A percentile compares a stretch with the other conserved stretches of the same genome.
Evolutionary conservation across 371 early-diverging fungal genomes (phyloP).

Genomic region (Mortierella sp.): DNA sequence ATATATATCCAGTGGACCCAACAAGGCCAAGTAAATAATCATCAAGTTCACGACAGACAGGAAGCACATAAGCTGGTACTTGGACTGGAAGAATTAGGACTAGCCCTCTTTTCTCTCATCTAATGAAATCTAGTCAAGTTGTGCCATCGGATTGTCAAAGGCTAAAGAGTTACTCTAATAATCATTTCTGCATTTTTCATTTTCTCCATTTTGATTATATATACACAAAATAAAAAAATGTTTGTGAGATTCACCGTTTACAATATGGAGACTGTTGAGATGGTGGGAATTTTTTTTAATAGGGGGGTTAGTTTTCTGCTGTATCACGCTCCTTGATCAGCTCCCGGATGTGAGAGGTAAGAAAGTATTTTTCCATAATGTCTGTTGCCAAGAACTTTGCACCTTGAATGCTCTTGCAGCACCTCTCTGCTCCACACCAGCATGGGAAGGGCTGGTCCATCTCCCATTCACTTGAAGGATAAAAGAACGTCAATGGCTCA

Average conservation of each 20-base stretch:
- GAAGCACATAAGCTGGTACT: neutral
- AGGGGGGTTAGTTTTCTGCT: no score
- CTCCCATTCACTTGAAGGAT: slow-evolving; percentile 89
- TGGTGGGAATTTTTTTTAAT: no score
- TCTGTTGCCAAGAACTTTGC: slow-evolving; percentile 65
- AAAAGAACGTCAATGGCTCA: slow-evolving; percentile 83
- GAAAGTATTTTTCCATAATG: slow-evolving; percentile 57
- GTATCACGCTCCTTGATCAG: slow-evolving; percentile 59
- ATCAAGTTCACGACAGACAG: neutral
- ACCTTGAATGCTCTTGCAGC: slow-evolving; percentile 71
- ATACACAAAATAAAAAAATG: no score
- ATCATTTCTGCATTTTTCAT: neutral
- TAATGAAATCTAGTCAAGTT: no score
- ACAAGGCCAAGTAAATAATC: neutral
- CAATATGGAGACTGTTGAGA: no score
- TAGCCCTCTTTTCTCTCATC: no score
- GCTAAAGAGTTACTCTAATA: neutral
- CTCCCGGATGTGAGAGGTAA: slow-evolving; percentile 67
- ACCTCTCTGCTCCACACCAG: slow-evolving; percentile 78
- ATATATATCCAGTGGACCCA: neutral
- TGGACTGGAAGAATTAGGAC: neutral
- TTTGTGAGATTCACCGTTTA: no score
- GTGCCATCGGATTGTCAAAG: no score
- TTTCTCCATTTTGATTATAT: no score
- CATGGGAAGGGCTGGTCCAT: slow-evolving; percentile 88